Percentiles rank a stretch among this genome's conserved stretches.
Conservation (phyloP, 495 filamentous ascomycete species). For the Neurospora sp. region DNA sequence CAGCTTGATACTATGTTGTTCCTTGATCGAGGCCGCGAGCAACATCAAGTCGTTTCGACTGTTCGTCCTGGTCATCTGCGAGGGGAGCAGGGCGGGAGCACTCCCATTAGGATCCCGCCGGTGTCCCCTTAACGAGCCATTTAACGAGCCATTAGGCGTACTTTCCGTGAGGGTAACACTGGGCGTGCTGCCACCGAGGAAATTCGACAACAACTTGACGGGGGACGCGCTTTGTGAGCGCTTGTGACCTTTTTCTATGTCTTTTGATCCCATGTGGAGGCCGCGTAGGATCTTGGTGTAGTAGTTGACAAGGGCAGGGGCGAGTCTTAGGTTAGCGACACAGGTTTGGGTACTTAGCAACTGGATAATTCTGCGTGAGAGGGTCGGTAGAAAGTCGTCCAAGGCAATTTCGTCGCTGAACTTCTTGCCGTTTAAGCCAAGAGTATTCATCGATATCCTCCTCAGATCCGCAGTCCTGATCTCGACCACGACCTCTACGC, state of each 20-base stretch:
- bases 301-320: constrained; percentile 51
- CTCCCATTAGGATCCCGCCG: constrained; percentile 29
- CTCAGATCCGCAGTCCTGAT: constrained; percentile 33
- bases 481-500: constrained; percentile 54
- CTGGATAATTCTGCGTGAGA: constrained; percentile 45
- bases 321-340: constrained; percentile 56
- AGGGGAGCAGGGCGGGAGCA: constrained; percentile 19
- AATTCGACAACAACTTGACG: constrained; percentile 79
- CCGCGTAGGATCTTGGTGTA: constrained; percentile 67
- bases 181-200: constrained; percentile 47
- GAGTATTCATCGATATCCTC: constrained; percentile 43
- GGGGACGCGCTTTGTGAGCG: constrained; percentile 64
- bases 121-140: constrained; percentile 19
- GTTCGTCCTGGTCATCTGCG: constrained; percentile 26
- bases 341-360: constrained; percentile 60
- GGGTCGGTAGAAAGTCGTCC: constrained; percentile 57
- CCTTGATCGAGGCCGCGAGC: constrained; percentile 35
- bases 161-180: constrained; percentile 6
- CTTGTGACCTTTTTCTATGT: constrained; percentile 37
- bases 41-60: constrained; percentile 37
- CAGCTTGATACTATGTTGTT: constrained; percentile 37
- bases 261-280: constrained; percentile 52
- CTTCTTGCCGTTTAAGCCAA: constrained; percentile 50
- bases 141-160: constrained; percentile 6
- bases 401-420: constrained; percentile 58